Conservation (phyloP, 163 green algal genomes). For the Scenedesmus sp. region DNA sequence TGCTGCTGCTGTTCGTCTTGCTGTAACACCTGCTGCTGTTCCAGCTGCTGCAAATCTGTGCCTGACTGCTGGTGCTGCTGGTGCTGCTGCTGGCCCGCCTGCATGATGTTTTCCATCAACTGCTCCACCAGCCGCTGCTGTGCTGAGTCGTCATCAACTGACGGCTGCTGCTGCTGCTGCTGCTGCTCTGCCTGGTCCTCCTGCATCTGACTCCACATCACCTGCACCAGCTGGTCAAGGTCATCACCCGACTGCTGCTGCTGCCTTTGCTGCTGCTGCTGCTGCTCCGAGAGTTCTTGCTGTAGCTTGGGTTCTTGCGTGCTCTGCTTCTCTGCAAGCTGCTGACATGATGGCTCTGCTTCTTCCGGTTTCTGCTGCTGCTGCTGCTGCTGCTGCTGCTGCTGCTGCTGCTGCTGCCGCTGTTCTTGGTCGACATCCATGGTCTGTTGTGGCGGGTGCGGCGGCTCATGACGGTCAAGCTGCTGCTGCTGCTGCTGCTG, state of each 20-base stretch:
- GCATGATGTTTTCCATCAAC: background rate
- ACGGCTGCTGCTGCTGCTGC: conserved; percentile 35
- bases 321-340: background rate
- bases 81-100: background rate
- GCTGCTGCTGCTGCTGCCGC: conserved; percentile 26
- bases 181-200: background rate
- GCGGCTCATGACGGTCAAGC: background rate
- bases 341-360: no score
- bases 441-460: background rate
- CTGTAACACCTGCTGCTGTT: conserved; percentile 13
- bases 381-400: conserved; percentile 21
- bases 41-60: no score
- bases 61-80: no score
- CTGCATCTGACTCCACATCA: background rate
- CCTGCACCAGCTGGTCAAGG: conserved; percentile 1
- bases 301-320: background rate
- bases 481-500: conserved; percentile 38
- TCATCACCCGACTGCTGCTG: conserved; percentile 12
- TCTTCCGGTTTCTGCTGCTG: background rate
- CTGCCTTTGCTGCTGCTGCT: conserved; percentile 16
- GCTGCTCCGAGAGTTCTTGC: background rate
- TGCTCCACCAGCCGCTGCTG: conserved; percentile 20
- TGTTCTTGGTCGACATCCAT: background rate
- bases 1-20: background rate
- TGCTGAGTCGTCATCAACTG: background rate